Base-by-base conservation (phyloP, 805 yeast species). In the Millerozyma acaciae region DNA sequence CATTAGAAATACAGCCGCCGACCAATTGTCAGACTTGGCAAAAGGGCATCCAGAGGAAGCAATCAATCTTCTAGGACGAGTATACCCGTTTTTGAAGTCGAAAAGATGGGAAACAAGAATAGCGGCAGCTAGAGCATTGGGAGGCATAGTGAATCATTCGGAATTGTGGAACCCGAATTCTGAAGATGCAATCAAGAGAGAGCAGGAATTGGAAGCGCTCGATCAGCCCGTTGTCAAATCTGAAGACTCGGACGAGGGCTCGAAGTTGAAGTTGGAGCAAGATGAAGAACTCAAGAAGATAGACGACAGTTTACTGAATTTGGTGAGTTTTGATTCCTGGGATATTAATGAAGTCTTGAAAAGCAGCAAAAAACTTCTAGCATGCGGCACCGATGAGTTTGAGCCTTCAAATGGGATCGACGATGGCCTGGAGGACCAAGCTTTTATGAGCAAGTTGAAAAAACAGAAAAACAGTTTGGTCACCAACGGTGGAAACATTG, bases 91-190 rank as follows among this genome's bases (percentile, higher is more conserved):
- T 54, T 68, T 93, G 38, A 75, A 78, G 49, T 78, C 87, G 16
- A 73, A 69, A 37, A 87, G 81, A 60, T 93, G 99, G 99, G 99
- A 93, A 56, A 89, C 98, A 0, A 73, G 99, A 55, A 81, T 84
- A 1, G 80, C 97, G 1, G 93, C 99, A 1, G 96, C 97, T 1
- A 68, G 87, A 34, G 97, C 98, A 0, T 75, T 93, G 46, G 97
- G 97, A 6, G 95, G 95, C 3, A 88, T 93, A 18, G 90, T 88
- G 3, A 75, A 77, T 27, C 80, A 86, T 56, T 78, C 89, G 1
- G 71, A 74, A 1, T 49, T 67, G 19, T 93, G 97, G 97, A 87
- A 86, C 50, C 97, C 97, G 1, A 84, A 83, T 45, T 45, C 51
- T 6, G 60, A 57, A 17, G 66, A 56, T 23, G 56, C 44, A 4